A percentile compares a stretch with the other conserved stretches of the same genome.
Evolutionary conservation across 2,329 filamentous ascomycete species (phyloP).

Genomic region (Juglanconis sp.): DNA sequence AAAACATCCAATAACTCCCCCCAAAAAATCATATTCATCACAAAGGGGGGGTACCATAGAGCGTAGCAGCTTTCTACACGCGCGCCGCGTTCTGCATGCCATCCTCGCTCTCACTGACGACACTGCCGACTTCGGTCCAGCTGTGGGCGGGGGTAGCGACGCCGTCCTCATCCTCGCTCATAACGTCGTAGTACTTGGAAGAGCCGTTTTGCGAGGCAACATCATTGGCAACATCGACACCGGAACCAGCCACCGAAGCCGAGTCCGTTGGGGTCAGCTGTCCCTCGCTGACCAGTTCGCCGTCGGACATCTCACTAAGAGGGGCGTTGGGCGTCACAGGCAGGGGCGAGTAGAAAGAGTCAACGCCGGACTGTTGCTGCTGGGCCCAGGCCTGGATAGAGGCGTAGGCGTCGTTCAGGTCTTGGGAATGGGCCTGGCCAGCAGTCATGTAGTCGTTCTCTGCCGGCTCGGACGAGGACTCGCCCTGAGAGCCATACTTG

Average conservation of each 20-base stretch:
- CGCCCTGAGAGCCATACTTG: slow-evolving; percentile 32
- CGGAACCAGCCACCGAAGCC: slow-evolving; percentile 50
- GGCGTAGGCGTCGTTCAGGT: slow-evolving; percentile 47
- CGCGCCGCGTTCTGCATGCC: slow-evolving; percentile 28
- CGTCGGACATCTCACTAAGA: slow-evolving; percentile 42
- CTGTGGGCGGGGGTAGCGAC: slow-evolving; percentile 55
- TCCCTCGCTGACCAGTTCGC: slow-evolving; percentile 49
- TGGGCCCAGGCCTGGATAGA: slow-evolving; percentile 66
- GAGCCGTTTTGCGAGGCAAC: slow-evolving; percentile 35
- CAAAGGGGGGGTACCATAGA: background rate
- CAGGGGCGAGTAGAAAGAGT: slow-evolving; percentile 58
- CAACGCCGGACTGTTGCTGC: slow-evolving; percentile 39
- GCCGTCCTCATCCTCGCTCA: slow-evolving; percentile 56
- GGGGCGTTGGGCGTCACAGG: slow-evolving; percentile 49
- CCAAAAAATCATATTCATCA: background rate
- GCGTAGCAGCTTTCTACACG: slow-evolving; percentile 23
- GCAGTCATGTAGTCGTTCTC: slow-evolving; percentile 52
- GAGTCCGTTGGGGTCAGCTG: slow-evolving; percentile 59
- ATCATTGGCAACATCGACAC: slow-evolving; percentile 45
- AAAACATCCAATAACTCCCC: slow-evolving; percentile 1
- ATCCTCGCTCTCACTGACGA: slow-evolving; percentile 55
- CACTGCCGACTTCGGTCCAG: slow-evolving; percentile 65
- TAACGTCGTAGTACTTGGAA: slow-evolving; percentile 47
- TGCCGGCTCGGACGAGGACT: slow-evolving; percentile 38
- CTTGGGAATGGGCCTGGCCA: slow-evolving; percentile 36